Evolutionary conservation across 371 early-diverging fungal genomes (phyloP).

Genomic region (Mucor irregularis): DNA sequence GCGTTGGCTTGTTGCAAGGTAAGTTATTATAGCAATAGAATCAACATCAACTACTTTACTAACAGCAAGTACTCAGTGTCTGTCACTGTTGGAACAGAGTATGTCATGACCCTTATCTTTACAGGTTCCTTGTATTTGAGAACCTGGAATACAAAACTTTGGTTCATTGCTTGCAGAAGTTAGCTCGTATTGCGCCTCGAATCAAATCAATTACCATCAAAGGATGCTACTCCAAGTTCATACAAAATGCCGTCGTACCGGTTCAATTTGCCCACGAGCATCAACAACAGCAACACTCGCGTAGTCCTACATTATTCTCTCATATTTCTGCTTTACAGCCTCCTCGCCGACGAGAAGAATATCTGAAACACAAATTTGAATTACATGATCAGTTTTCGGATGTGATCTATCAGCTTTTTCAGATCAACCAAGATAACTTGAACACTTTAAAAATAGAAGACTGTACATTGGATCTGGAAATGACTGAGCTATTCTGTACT

Average conservation of each 20-base stretch:
- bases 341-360: conserved; percentile 43
- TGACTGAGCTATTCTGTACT: conserved; percentile 48
- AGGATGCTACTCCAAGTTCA: conserved; percentile 45
- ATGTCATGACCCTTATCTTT: conserved; percentile 41
- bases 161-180: conserved; percentile 33
- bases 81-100: conserved; percentile 37
- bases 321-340: conserved; percentile 46
- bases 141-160: conserved; percentile 45
- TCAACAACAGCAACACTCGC: background rate
- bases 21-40: background rate
- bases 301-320: conserved; percentile 24
- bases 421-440: conserved; percentile 31
- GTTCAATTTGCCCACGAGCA: conserved; percentile 26
- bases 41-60: background rate
- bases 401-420: conserved; percentile 29
- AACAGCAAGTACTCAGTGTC: conserved; percentile 23
- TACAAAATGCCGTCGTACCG: conserved; percentile 43
- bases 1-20: conserved; percentile 17
- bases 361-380: conserved; percentile 40
- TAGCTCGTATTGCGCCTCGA: conserved; percentile 33
- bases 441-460: conserved; percentile 33
- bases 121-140: conserved; percentile 38
- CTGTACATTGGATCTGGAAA: conserved; percentile 49
- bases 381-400: conserved; percentile 53
- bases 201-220: conserved; percentile 39